Percentiles rank a stretch among this genome's conserved stretches.
Conservation (phyloP, 257 asterid species). For the Penstemon eatonii region DNA sequence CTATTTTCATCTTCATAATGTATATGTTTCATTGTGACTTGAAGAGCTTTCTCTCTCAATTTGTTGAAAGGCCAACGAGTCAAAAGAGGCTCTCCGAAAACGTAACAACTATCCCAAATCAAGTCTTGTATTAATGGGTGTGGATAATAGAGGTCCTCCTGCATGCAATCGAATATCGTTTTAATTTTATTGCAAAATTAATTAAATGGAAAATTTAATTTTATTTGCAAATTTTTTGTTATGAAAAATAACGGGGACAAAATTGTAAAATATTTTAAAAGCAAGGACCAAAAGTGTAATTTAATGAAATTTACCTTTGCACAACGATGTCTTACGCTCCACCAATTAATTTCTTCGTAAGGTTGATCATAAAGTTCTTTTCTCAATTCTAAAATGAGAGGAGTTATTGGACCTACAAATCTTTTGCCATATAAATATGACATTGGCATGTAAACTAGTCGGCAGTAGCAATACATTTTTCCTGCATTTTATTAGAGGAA, state of each 20-base stretch:
- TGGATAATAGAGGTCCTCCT: constrained; percentile 35
- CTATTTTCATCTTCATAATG: constrained; percentile 34
- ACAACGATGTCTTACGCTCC: too few species aligned
- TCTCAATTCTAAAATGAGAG: too few species aligned
- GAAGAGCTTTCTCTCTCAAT: constrained; percentile 28
- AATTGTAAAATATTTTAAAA: too few species aligned
- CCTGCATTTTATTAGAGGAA: constrained; percentile 2
- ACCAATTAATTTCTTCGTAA: too few species aligned
- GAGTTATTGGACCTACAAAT: not conserved
- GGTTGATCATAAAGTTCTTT: too few species aligned
- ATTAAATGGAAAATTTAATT: too few species aligned
- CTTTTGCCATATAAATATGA: too few species aligned
- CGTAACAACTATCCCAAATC: constrained; percentile 18
- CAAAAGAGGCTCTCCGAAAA: constrained; percentile 20
- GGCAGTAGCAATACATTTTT: constrained; percentile 26
- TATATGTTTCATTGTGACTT: constrained; percentile 20
- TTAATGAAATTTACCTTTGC: too few species aligned
- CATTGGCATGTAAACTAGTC: constrained; percentile 13
- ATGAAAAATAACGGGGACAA: too few species aligned
- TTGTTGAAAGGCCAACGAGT: constrained; percentile 28
- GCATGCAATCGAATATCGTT: not conserved
- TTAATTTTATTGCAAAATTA: too few species aligned
- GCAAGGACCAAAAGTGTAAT: too few species aligned
- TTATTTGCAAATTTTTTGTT: too few species aligned
- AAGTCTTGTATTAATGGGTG: constrained; percentile 30